phyloP scores from a whole-genome alignment of 768 basidiomycete species.

The Termitomyces sp. region DNA sequence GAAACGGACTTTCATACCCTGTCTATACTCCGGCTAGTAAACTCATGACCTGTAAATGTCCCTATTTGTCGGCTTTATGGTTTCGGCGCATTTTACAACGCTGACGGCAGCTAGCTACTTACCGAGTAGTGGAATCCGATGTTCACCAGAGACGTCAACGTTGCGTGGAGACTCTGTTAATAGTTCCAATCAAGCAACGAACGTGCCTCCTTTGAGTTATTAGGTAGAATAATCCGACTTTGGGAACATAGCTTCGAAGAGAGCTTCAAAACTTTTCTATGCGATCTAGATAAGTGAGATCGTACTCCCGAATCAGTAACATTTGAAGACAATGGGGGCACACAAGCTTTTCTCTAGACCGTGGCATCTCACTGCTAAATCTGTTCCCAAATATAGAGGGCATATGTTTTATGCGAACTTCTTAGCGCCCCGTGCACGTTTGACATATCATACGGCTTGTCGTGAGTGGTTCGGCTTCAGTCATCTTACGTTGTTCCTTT shows the following conservation, averaged over 20 bases:
- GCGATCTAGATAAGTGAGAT: neutral
- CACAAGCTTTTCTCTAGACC: neutral
- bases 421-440: neutral
- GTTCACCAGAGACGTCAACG: neutral
- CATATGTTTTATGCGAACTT: neutral
- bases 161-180: neutral
- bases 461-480: neutral
- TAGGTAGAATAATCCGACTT: neutral
- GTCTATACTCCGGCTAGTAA: neutral
- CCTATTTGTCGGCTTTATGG: neutral
- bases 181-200: neutral
- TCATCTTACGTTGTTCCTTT: neutral
- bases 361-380: neutral
- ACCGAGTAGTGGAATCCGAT: neutral
- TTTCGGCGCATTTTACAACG: too few relatives aligned
- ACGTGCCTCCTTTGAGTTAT: neutral
- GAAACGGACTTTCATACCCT: too few relatives aligned
- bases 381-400: neutral
- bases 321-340: neutral
- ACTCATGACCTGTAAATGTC: neutral
- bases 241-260: neutral
- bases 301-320: neutral
- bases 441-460: neutral
- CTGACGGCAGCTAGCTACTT: neutral
- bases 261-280: neutral